phyloP scores from a whole-genome alignment of 2,329 filamentous ascomycete genomes.

The Neopestalotiopsis sp. region DNA sequence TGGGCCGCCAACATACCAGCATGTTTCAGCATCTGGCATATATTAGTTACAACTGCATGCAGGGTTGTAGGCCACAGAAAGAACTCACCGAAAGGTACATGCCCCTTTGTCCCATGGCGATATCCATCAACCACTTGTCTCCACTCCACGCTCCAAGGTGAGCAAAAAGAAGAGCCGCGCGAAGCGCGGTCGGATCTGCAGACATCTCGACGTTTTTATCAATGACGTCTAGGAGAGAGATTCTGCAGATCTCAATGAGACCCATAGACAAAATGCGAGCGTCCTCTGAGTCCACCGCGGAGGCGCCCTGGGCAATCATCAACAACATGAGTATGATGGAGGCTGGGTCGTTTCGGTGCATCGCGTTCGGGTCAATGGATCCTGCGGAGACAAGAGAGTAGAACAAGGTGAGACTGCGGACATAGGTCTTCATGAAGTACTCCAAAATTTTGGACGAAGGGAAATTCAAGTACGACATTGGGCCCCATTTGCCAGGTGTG shows the following conservation, averaged over 20 bases:
- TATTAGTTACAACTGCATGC: constrained; percentile 15
- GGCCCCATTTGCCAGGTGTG: constrained; percentile 45
- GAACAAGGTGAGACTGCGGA: constrained; percentile 69
- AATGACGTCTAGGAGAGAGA: constrained; percentile 74
- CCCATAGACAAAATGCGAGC: constrained; percentile 70
- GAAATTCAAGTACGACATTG: constrained; percentile 68
- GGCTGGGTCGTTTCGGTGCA: constrained; percentile 70
- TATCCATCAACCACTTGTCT: constrained; percentile 81
- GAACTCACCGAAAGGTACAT: constrained; percentile 70
- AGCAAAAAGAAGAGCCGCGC: constrained; percentile 71
- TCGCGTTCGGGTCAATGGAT: constrained; percentile 68
- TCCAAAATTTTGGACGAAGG: constrained; percentile 71
- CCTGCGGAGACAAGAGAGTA: constrained; percentile 67
- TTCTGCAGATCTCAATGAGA: constrained; percentile 73
- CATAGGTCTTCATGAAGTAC: constrained; percentile 70
- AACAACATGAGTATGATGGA: constrained; percentile 70
- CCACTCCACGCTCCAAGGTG: constrained; percentile 75
- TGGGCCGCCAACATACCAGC: constrained; percentile 57
- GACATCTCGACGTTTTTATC: constrained; percentile 75
- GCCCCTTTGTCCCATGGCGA: constrained; percentile 74
- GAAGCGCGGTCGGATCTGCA: constrained; percentile 67
- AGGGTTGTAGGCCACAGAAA: background rate
- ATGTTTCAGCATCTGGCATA: constrained; percentile 67
- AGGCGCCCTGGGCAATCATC: constrained; percentile 76
- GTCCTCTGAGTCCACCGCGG: constrained; percentile 68